These are phyloP conservation scores for Phlebiopsis gigantea DNA, from an alignment of 768 basidiomycete genomes.

Conservation along the genomic window DNA sequence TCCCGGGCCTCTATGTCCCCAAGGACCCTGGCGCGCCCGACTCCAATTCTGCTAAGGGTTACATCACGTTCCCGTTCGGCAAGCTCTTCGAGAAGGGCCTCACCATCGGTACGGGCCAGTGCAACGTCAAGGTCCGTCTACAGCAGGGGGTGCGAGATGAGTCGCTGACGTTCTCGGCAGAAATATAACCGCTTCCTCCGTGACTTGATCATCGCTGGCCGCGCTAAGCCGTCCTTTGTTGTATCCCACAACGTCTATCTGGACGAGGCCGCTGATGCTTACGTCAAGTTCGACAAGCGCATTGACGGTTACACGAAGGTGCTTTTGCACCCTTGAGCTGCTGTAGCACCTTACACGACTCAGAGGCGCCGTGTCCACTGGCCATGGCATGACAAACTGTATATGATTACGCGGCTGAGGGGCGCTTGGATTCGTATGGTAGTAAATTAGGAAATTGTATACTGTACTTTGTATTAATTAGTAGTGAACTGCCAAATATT, in stretches of 20 bases:
- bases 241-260: slow-evolving; percentile 49
- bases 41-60: slow-evolving; percentile 43
- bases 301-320: slow-evolving; percentile 52
- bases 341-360: too few relatives aligned
- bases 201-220: slow-evolving; percentile 48
- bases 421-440: too few relatives aligned
- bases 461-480: too few relatives aligned
- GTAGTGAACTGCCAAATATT: too few relatives aligned
- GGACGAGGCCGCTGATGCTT: slow-evolving; percentile 43
- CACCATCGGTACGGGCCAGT: slow-evolving; percentile 49
- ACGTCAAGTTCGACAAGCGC: slow-evolving; percentile 48
- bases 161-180: slow-evolving; percentile 21
- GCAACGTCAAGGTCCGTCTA: slow-evolving; percentile 44
- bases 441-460: too few relatives aligned
- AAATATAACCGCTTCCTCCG: slow-evolving; percentile 49
- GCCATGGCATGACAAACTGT: too few relatives aligned
- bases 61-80: slow-evolving; percentile 48
- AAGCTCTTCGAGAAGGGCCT: slow-evolving; percentile 53
- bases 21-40: slow-evolving; percentile 53
- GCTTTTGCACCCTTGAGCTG: slow-evolving; percentile 41
- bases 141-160: too few relatives aligned
- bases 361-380: too few relatives aligned
- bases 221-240: slow-evolving; percentile 50
- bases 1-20: slow-evolving; percentile 53
- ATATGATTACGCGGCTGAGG: too few relatives aligned